Conservation (phyloP, 371 early-diverging fungal genomes). For the Fennellomyces sp. region DNA sequence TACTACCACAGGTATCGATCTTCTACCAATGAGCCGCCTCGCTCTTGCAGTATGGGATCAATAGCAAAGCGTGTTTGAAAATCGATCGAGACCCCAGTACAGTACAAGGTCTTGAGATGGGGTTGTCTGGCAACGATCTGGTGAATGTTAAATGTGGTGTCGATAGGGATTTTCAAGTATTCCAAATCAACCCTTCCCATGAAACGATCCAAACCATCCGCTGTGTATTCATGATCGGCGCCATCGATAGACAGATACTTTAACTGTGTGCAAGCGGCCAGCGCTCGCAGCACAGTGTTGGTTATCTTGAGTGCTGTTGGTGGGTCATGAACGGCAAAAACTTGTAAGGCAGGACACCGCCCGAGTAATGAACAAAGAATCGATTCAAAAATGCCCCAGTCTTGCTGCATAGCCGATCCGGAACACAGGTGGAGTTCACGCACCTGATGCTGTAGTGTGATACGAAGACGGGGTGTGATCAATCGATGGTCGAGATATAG, state of each 20-base stretch:
- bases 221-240: not conserved
- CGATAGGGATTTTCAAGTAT: not conserved
- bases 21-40: not conserved
- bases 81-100: not conserved
- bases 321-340: not conserved
- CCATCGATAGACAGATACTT: not conserved
- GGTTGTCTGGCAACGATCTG: not conserved
- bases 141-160: not conserved
- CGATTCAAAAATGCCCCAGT: not conserved
- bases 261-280: not conserved
- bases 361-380: not conserved
- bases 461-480: too few relatives aligned
- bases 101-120: not conserved
- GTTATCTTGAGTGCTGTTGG: not conserved
- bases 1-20: not conserved
- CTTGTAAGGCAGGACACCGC: not conserved
- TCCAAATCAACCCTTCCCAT: not conserved
- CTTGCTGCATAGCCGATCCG: too few relatives aligned
- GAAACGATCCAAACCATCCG: not conserved
- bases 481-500: too few relatives aligned
- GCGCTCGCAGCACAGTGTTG: not conserved
- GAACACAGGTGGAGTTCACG: too few relatives aligned
- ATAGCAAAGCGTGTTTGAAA: not conserved
- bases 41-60: not conserved
- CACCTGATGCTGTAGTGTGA: too few relatives aligned